Evolutionary conservation across 208 protist species (phyloP), one percentile per base, ranked within the genome.

Genomic region (Endotrypanum monterogeii): DNA sequence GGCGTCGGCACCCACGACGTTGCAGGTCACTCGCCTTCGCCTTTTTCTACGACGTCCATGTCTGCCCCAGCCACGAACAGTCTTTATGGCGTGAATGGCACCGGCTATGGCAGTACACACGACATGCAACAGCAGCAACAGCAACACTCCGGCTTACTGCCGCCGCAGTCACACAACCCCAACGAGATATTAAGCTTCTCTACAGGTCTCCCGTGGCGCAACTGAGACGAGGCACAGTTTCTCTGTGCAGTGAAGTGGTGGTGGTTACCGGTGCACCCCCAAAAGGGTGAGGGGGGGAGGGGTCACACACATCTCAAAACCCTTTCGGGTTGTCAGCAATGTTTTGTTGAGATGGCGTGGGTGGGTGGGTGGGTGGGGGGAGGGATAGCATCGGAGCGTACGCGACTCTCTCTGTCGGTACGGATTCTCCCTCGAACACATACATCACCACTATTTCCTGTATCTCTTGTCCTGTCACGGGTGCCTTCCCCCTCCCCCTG

Each of bases 1-100:
- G 66, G 39, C 62, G 55, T 68, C 61, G 50, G 39, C 30, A 55
- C 55, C 20, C 76, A 80, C 41, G 76, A 80, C 35, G 35, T 80
- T n/a, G 6, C 18, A 14, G 35, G 39, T 6, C 76, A 80, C 70
- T 71, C 76, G 54, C 76, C 76, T 0, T 74, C 75, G 32, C 68
- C 69, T 16, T 80, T 80, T 69, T 80, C 76, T 28, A 80, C 76
- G 7, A 80, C 76, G 28, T 62, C 73, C 32, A 65, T 74, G 68
- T 54, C 73, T 37, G 30, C 54, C 18, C 55, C 68, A 1, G 55
- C 39, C 0, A 50, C 51, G 25, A 68, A 50, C 68, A 37, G 67
- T 16, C 37, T 77, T 37, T 84, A 76, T 41, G 71, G 67, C 18
- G 44, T 84, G 55, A 32, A 52, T 68, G 74, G 56, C 20, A 67